These are phyloP conservation scores for Picea glauca DNA, from an alignment of 75 land plant genomes.

Conservation along the genomic window DNA sequence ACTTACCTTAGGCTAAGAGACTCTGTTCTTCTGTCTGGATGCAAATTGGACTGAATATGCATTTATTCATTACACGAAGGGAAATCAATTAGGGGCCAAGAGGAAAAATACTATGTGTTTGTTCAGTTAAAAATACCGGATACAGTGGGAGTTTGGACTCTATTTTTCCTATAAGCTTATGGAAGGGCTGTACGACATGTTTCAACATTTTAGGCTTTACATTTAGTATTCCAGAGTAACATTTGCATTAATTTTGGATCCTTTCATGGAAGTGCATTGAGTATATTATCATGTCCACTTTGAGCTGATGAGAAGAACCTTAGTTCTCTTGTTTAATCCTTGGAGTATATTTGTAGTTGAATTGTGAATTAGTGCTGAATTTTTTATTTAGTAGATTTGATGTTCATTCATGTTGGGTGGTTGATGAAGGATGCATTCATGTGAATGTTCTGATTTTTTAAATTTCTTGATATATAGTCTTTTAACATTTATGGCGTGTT, in stretches of 20 bases:
- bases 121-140: neutral
- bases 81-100: neutral
- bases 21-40: neutral
- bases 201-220: neutral
- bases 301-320: neutral
- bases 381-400: neutral
- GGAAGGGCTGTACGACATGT: neutral
- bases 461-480: too few relatives aligned
- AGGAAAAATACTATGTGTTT: neutral
- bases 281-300: neutral
- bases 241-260: neutral
- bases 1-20: too few relatives aligned
- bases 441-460: neutral
- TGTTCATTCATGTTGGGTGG: neutral
- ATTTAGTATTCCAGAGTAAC: neutral
- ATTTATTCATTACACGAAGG: neutral
- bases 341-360: neutral
- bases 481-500: too few relatives aligned
- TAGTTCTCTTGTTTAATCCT: neutral
- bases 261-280: neutral
- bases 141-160: neutral
- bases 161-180: neutral
- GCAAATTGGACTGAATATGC: neutral
- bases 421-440: neutral
- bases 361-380: neutral